Conservation (phyloP, 1,284 basidiomycete species). For the Golubevia sp. region DNA sequence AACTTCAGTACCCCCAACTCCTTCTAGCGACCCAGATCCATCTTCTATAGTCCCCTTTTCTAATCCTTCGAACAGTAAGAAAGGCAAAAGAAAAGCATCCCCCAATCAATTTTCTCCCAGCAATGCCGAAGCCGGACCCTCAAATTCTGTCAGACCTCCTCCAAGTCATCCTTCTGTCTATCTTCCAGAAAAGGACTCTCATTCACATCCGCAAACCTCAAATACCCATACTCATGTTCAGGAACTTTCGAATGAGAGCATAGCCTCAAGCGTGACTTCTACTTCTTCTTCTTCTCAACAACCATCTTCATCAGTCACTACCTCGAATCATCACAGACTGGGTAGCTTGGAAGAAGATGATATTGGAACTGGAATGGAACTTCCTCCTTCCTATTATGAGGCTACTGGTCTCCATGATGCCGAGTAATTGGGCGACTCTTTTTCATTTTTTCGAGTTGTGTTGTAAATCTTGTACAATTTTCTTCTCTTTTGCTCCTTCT, state of each 20-base stretch:
- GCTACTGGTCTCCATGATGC: constrained; percentile 16
- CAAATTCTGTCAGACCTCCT: too few species aligned
- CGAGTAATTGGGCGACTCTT: too few species aligned
- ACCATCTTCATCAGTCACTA: constrained; percentile 2
- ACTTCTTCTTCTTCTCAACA: constrained; percentile 1
- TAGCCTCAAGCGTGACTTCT: constrained; percentile 9
- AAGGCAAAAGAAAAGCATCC: too few species aligned
- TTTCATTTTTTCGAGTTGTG: too few species aligned
- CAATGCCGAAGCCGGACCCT: too few species aligned
- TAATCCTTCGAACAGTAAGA: background rate
- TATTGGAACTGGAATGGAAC: constrained; percentile 33
- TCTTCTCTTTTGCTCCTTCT: too few species aligned
- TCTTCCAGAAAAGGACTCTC: too few species aligned
- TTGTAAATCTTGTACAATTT: too few species aligned
- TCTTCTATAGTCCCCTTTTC: background rate
- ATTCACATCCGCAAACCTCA: background rate
- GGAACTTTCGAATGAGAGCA: constrained; percentile 14
- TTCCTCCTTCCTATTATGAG: constrained; percentile 52
- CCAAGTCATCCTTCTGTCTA: too few species aligned
- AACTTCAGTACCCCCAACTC: background rate
- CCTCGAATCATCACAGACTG: constrained; percentile 3
- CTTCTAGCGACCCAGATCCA: background rate
- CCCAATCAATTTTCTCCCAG: too few species aligned
- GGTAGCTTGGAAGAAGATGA: constrained; percentile 15
- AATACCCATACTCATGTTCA: constrained; percentile 7